Evolutionary conservation across 208 protist genomes (phyloP).

Genomic region (Leishmania tarentolae): DNA sequence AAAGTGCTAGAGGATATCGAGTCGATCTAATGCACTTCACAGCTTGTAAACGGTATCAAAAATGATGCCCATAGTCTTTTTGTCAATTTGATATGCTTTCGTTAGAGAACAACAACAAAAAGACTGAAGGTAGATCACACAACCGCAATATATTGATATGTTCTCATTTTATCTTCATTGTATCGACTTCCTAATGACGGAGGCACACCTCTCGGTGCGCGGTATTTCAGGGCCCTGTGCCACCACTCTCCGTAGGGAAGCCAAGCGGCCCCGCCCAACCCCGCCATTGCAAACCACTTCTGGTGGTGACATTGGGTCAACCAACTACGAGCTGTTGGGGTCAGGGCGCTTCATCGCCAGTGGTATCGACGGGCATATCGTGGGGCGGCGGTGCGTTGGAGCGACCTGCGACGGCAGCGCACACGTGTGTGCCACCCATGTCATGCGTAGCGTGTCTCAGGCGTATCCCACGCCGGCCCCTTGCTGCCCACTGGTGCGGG

Average conservation of each 20-base stretch:
- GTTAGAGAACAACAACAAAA: neutral
- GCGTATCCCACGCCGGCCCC: neutral
- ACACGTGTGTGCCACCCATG: neutral
- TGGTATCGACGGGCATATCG: neutral
- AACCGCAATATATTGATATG: neutral
- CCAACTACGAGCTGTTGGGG: neutral
- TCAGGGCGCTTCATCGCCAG: neutral
- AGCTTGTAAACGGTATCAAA: neutral
- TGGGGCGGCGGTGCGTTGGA: neutral
- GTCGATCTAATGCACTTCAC: slow-evolving; percentile 4
- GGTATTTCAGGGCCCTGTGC: neutral
- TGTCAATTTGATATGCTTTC: neutral
- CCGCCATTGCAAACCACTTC: neutral
- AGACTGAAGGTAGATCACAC: neutral
- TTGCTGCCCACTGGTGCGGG: neutral
- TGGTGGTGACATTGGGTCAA: neutral
- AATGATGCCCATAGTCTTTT: neutral
- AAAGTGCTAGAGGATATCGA: slow-evolving; percentile 42
- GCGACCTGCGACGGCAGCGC: neutral
- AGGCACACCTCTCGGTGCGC: neutral
- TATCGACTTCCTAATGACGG: neutral
- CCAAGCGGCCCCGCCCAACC: neutral
- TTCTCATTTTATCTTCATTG: neutral
- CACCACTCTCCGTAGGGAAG: neutral
- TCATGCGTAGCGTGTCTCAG: neutral